These are phyloP conservation scores for Dothistroma septosporum DNA, from an alignment of 2,329 filamentous ascomycete genomes.

Conservation along the genomic window DNA sequence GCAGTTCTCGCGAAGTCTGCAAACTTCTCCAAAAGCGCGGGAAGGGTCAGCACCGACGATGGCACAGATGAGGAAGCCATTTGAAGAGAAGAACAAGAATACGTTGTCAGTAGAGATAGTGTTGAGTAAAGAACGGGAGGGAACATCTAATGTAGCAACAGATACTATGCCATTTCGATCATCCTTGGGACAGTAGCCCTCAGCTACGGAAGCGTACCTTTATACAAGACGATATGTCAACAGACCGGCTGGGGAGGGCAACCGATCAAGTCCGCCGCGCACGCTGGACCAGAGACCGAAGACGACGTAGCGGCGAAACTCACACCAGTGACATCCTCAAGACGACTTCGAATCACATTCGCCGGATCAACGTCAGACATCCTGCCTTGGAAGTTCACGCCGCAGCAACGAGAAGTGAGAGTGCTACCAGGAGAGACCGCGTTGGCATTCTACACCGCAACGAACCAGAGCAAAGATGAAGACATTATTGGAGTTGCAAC, in stretches of 20 bases:
- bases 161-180: slow-evolving; percentile 70
- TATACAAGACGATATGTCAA: slow-evolving; percentile 89
- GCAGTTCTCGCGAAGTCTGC: slow-evolving; percentile 31
- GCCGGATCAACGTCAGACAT: slow-evolving; percentile 92
- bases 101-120: slow-evolving; percentile 49
- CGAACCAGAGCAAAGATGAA: slow-evolving; percentile 72
- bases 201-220: slow-evolving; percentile 76
- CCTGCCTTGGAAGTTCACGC: slow-evolving; percentile 93
- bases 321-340: slow-evolving; percentile 72
- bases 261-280: slow-evolving; percentile 74
- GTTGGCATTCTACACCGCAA: slow-evolving; percentile 94
- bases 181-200: slow-evolving; percentile 76
- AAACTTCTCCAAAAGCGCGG: slow-evolving; percentile 22
- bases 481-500: slow-evolving; percentile 98
- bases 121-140: not conserved
- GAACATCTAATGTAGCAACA: slow-evolving; percentile 31
- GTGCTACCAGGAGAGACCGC: slow-evolving; percentile 95
- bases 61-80: slow-evolving; percentile 61
- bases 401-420: slow-evolving; percentile 93
- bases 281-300: slow-evolving; percentile 68
- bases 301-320: slow-evolving; percentile 60
- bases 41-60: slow-evolving; percentile 50
- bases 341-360: slow-evolving; percentile 91
- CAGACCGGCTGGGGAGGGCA: slow-evolving; percentile 90
- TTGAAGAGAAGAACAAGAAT: slow-evolving; percentile 64